Conservation (phyloP, 345 rosid species). For the Microcos paniculata region DNA sequence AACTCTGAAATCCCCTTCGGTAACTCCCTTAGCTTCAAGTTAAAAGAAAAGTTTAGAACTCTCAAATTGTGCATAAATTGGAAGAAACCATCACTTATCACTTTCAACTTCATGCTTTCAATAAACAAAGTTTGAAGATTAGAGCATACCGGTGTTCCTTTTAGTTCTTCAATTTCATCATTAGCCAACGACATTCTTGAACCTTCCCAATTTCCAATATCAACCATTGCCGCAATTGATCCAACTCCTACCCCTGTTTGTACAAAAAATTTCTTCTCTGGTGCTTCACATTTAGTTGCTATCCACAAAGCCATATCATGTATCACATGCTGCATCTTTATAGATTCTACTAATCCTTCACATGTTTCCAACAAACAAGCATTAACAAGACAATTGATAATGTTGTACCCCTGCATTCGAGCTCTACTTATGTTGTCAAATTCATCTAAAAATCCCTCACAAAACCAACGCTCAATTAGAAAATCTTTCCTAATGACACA, state of each 20-base stretch:
- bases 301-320: slow-evolving; percentile 24
- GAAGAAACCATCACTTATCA: slow-evolving; percentile 24
- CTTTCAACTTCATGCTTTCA: slow-evolving; percentile 3
- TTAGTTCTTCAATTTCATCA: not conserved
- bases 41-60: slow-evolving; percentile 31
- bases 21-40: not conserved
- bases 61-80: slow-evolving; percentile 28
- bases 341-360: not conserved
- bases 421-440: too few species aligned
- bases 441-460: slow-evolving; percentile 49
- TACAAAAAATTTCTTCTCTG: slow-evolving; percentile 2
- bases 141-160: slow-evolving; percentile 6
- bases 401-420: too few species aligned
- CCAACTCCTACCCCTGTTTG: slow-evolving; percentile 15
- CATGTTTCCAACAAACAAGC: too few species aligned
- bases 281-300: slow-evolving; percentile 3
- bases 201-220: slow-evolving; percentile 14
- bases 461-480: slow-evolving; percentile 45
- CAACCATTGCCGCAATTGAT: slow-evolving; percentile 14
- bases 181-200: slow-evolving; percentile 13
- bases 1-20: not conserved
- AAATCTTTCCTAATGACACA: slow-evolving; percentile 39
- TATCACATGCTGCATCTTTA: slow-evolving; percentile 28
- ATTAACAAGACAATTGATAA: too few species aligned
- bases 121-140: slow-evolving; percentile 26